Evolutionary conservation across 768 basidiomycete species (phyloP), one percentile per base, ranked within the genome.

Genomic region (Tricholoma bakamatsutake): DNA sequence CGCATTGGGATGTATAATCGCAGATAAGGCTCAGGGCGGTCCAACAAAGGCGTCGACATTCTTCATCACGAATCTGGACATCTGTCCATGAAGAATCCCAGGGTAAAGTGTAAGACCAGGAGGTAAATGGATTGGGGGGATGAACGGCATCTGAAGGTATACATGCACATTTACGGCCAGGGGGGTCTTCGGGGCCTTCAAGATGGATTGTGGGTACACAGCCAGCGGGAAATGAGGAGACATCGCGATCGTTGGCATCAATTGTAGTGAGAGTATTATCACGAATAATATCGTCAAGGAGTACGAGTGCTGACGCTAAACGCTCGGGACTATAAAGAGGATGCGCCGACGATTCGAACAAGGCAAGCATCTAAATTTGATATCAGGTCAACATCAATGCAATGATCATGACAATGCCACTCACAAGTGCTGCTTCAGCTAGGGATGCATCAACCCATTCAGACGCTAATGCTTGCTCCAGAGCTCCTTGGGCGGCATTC

Each of bases 11-110:
- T 13, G 84, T 82, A 63, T 87, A 85, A 54, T 77, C 81, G 7
- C 87, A 81, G 52, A 88, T 78, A 27, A 90, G 76, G 56, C 79
- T 78, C 39, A 92, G 77, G 15, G 89, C 79, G 56, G 80, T 79
- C 90, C 90, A 91, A 64, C 85, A 87, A 15, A 91, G 73, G 24
- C 90, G 72, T n/a, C 89, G 79, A 54, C 82, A 82, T 61, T 88
- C 85, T 64, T 92, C 90, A 53, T 79, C 80, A 35, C 79, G 78
- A 33, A 78, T 76, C 59, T 91, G 80, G 0, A 70, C 71, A 0
- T 72, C 65, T 2, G 74, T 71, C 87, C 87, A 88, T 2, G 68
- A 57, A 0, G 76, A 66, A 61, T 84, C 79, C 88, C 88, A 92
- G 1, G 82, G 79, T 5, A 83, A 76, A 10, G 72, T 73, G 52